Evolutionary conservation across 306 rosid genomes (phyloP), one percentile per base, ranked within the genome.

Genomic region (Lagenaria siceraria): DNA sequence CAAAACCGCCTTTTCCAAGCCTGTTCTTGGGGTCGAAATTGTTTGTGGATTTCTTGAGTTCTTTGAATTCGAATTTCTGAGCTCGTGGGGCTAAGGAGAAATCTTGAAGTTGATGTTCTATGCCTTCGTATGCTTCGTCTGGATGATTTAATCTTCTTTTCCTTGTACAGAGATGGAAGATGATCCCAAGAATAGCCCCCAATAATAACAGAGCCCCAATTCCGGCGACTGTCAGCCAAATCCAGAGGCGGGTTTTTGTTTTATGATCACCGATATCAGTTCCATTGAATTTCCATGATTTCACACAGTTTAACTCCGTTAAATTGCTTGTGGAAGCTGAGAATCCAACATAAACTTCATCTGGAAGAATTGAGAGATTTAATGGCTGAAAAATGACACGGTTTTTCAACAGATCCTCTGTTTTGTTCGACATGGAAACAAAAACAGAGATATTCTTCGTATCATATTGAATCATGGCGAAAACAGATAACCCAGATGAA

Each of bases 1-100:
- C 98, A 60, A 90, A 93, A 0, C 98, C 98, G 0, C 98, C 98
- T 84, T 83, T 58, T 8, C 98, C 96, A 0, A 93, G 98, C 80
- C 85, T 84, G 84, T 88, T 86, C 15, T 85, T 91, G 12, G 27
- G 89, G 80, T 78, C 83, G 76, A 93, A 93, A 74, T 85, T 85
- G 38, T 75, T 77, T 3, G 98, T 93, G 25, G 96, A 91, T 38
- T 66, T 85, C 79, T 54, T 81, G 1, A 93, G 84, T 65, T 89
- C 90, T 51, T 25, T 60, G 0, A 93, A 74, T 42, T 17, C 6
- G 58, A 87, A 93, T 66, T 89, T 89, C 6, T 69, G n/a, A 9
- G 75, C 54, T 79, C 49, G 82, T 1, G 96, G 94, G 38, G 87
- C 81, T 81, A 78, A 78, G 36, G 94, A 88, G 27, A 88, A 82